These are phyloP conservation scores for Acanthamoeba healyi DNA, from an alignment of 208 protist genomes.

Conservation along the genomic window DNA sequence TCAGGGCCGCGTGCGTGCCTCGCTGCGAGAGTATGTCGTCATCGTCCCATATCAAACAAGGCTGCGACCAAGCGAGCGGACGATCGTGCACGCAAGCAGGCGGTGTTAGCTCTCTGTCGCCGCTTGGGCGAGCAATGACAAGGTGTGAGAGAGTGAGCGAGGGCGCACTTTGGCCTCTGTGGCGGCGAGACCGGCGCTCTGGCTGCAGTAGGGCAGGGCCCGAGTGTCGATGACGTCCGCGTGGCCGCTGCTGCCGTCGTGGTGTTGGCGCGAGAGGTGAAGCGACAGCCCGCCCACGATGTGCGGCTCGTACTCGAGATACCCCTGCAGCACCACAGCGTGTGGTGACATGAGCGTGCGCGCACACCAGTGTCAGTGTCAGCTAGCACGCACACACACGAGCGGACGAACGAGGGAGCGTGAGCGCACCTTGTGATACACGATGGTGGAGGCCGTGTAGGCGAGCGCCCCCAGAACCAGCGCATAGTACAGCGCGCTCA, in stretches of 20 bases:
- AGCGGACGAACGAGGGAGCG: neutral
- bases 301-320: slow-evolving; percentile 53
- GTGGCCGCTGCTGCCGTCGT: neutral
- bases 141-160: too few relatives aligned
- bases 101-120: neutral
- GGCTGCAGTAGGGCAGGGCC: slow-evolving; percentile 4
- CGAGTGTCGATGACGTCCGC: slow-evolving; percentile 19
- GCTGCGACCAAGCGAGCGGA: neutral
- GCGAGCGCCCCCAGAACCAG: neutral
- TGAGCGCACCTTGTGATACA: slow-evolving; percentile 18
- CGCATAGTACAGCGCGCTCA: slow-evolving; percentile 13
- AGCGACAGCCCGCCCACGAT: slow-evolving; percentile 21
- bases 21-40: slow-evolving; percentile 40
- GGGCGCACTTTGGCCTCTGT: neutral
- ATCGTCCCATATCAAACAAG: slow-evolving; percentile 31
- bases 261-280: slow-evolving; percentile 3
- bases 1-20: neutral
- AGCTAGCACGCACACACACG: neutral
- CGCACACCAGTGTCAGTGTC: neutral
- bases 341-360: too few relatives aligned
- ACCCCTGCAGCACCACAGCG: slow-evolving; percentile 6
- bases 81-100: neutral
- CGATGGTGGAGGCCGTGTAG: slow-evolving; percentile 41
- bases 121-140: neutral
- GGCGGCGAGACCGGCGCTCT: neutral